A percentile compares a stretch with the other conserved stretches of the same genome.
phyloP scores from a whole-genome alignment of 352 stramenopile species.

The Phytophthora pistaciae region DNA sequence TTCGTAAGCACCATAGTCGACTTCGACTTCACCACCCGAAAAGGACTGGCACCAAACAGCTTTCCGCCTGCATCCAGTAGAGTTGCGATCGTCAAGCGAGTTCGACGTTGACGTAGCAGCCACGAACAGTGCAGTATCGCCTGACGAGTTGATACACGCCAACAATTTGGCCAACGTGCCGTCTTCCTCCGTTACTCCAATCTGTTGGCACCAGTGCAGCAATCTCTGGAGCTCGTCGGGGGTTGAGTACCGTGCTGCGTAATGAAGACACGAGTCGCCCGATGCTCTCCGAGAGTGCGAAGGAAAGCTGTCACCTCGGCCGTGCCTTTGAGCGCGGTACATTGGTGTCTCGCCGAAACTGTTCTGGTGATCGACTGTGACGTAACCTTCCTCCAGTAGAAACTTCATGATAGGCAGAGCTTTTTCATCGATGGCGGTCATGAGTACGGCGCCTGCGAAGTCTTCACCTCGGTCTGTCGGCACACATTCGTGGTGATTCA shows the following conservation, averaged over 20 bases:
- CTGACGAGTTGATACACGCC: slow-evolving; percentile 6
- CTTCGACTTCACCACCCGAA: neutral
- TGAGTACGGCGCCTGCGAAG: neutral
- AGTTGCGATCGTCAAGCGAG: slow-evolving; percentile 9
- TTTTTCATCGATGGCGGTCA: neutral
- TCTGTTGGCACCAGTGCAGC: neutral
- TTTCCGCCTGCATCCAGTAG: slow-evolving; percentile 11
- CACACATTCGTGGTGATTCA: neutral
- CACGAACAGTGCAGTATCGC: slow-evolving; percentile 16
- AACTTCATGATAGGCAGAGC: neutral
- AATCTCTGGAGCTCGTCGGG: neutral
- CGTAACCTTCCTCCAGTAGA: neutral
- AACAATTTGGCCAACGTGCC: neutral
- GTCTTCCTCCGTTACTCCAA: neutral
- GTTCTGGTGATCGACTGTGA: neutral
- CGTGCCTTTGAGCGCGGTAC: neutral
- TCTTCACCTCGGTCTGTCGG: neutral
- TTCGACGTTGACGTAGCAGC: slow-evolving; percentile 8
- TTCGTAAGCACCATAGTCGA: slow-evolving; percentile 3
- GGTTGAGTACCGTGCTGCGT: neutral
- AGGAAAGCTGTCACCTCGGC: neutral
- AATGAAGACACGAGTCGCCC: neutral
- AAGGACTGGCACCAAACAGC: slow-evolving; percentile 7
- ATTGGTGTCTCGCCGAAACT: neutral
- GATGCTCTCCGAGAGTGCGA: neutral